phyloP scores from a whole-genome alignment of 1,284 basidiomycete genomes.

The Pascua sp. region DNA sequence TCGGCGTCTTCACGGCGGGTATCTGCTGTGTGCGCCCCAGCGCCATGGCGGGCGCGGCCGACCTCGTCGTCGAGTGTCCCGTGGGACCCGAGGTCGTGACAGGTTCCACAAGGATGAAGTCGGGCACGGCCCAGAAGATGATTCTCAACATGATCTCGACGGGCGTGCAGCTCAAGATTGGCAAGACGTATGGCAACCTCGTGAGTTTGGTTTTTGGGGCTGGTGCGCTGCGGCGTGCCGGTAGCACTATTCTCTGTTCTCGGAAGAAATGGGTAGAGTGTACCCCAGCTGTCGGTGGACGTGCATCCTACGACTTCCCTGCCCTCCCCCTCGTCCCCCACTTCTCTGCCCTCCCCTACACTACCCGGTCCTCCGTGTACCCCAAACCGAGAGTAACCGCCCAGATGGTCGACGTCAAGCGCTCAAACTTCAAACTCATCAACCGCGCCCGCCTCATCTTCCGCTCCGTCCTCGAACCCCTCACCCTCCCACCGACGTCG shows the following conservation, averaged over 20 bases:
- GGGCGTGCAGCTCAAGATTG: conserved; percentile 17
- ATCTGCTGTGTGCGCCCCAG: conserved; percentile 14
- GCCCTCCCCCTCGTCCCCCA: no score
- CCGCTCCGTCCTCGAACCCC: conserved; percentile 8
- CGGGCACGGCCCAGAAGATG: conserved; percentile 24
- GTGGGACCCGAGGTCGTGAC: conserved; percentile 25
- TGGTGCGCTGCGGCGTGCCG: no score
- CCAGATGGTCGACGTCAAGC: conserved; percentile 16
- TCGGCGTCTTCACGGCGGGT: conserved; percentile 16
- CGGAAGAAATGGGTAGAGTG: no score
- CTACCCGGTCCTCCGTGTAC: no score
- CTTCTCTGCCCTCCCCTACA: no score
- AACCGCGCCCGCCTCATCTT: conserved; percentile 13
- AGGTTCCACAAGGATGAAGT: conserved; percentile 24
- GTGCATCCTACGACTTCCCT: no score
- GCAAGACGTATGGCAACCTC: conserved; percentile 25
- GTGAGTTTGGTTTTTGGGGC: no score
- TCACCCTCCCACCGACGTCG: not conserved
- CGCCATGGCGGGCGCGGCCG: conserved; percentile 6
- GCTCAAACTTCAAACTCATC: conserved; percentile 11
- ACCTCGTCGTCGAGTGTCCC: conserved; percentile 21
- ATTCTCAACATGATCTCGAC: conserved; percentile 26
- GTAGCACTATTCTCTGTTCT: no score
- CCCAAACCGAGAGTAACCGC: not conserved
- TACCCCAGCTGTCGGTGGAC: no score